Evolutionary conservation across 331 rosid species (phyloP).

Genomic region (Arachis monticola): DNA sequence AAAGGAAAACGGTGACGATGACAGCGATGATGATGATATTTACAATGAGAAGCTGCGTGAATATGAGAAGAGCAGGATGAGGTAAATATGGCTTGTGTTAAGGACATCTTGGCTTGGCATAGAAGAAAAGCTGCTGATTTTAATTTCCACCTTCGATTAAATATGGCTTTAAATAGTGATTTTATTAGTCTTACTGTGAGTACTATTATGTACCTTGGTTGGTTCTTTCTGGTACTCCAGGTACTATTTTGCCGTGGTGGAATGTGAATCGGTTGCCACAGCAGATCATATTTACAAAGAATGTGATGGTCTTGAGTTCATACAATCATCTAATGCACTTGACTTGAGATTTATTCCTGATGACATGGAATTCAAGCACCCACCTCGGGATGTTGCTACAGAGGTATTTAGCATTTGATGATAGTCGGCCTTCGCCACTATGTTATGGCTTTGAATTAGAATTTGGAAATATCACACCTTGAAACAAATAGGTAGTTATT

Average conservation of each 20-base stretch:
- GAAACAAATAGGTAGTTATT: constrained; percentile 16
- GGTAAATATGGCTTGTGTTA: constrained; percentile 47
- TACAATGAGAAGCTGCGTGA: constrained; percentile 77
- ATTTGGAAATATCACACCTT: neutral
- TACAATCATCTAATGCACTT: constrained; percentile 74
- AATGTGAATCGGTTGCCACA: constrained; percentile 77
- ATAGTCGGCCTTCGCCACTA: neutral
- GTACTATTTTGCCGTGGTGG: constrained; percentile 84
- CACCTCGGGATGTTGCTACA: constrained; percentile 74
- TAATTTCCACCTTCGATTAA: constrained; percentile 27
- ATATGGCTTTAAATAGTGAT: neutral
- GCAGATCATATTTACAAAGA: constrained; percentile 78
- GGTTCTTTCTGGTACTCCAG: constrained; percentile 43
- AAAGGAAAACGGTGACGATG: constrained; percentile 47
- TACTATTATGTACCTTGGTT: constrained; percentile 6
- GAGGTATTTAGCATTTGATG: constrained; percentile 58
- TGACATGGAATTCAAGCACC: constrained; percentile 71
- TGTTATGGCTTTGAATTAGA: neutral
- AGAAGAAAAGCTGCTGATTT: constrained; percentile 4
- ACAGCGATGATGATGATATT: constrained; percentile 43
- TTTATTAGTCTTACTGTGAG: neutral
- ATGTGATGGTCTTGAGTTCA: constrained; percentile 80
- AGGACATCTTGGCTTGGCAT: constrained; percentile 9
- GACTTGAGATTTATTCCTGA: constrained; percentile 95
- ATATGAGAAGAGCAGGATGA: constrained; percentile 79